Percentiles rank a stretch among this genome's conserved stretches.
These are phyloP conservation scores for Flaveria trinervia DNA, from an alignment of 129 eudicot genomes.

Conservation along the genomic window DNA sequence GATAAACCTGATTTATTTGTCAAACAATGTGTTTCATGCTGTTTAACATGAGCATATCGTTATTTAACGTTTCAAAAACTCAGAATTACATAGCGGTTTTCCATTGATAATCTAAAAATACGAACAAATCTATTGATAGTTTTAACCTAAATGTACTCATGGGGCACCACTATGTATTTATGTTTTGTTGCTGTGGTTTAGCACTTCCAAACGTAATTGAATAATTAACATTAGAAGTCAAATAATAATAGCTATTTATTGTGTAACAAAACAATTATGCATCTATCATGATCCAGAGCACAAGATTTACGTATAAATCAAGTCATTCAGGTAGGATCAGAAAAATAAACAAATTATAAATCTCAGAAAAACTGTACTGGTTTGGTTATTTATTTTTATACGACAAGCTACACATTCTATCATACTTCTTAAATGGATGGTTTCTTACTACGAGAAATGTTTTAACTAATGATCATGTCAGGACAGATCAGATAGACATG, in stretches of 20 bases:
- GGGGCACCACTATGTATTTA: background rate
- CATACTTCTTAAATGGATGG: background rate
- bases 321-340: background rate
- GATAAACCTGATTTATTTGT: too few species aligned
- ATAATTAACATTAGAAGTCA: background rate
- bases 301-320: background rate
- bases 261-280: background rate
- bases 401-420: background rate
- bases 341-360: background rate
- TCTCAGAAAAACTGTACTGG: background rate
- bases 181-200: background rate
- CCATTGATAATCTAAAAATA: background rate
- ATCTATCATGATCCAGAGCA: background rate
- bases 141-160: background rate
- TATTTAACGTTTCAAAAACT: background rate
- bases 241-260: background rate
- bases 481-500: too few species aligned
- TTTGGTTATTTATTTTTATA: background rate
- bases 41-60: too few species aligned
- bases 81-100: background rate
- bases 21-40: too few species aligned
- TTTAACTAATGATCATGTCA: too few species aligned
- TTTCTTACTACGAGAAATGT: too few species aligned
- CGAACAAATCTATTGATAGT: background rate
- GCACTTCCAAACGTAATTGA: background rate